Conservation (phyloP, 495 filamentous ascomycete species). For the Hyaloscypha finlandica region DNA sequence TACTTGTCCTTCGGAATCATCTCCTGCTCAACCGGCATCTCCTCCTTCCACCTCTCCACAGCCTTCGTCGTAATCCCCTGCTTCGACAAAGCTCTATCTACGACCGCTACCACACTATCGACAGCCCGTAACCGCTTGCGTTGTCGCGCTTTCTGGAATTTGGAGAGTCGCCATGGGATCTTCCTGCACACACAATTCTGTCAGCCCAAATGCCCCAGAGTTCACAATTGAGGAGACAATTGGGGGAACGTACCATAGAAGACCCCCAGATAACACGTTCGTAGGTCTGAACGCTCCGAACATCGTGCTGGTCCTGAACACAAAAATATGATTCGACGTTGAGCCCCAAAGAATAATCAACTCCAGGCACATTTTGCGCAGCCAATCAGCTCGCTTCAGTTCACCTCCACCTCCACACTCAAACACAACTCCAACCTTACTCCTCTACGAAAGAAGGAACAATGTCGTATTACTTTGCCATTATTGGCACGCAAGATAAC, state of each 20-base stretch:
- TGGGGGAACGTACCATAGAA: constrained; percentile 67
- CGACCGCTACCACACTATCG: constrained; percentile 74
- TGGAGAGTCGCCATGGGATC: constrained; percentile 94
- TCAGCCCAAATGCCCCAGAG: constrained; percentile 7
- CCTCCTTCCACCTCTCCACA: constrained; percentile 83
- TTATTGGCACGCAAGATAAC: constrained; percentile 90
- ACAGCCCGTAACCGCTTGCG: constrained; percentile 83
- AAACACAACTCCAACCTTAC: constrained; percentile 4
- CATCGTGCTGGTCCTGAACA: constrained; percentile 47
- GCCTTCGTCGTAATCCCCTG: constrained; percentile 68
- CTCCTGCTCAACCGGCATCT: constrained; percentile 95
- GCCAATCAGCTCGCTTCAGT: constrained; percentile 26
- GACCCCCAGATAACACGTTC: constrained; percentile 72
- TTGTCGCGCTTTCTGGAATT: constrained; percentile 86
- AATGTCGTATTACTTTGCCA: constrained; percentile 98
- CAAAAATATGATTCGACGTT: constrained; percentile 9
- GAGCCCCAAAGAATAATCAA: constrained; percentile 13
- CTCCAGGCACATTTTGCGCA: constrained; percentile 14
- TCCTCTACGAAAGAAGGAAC: constrained; percentile 22
- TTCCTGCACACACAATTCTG: constrained; percentile 62
- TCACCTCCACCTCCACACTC: constrained; percentile 6
- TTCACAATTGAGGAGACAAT: neutral
- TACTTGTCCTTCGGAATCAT: constrained; percentile 98
- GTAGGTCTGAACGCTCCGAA: constrained; percentile 82
- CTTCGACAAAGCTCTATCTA: constrained; percentile 74